phyloP scores from a whole-genome alignment of 495 filamentous ascomycete species.

The Penicillium mononematosum region DNA sequence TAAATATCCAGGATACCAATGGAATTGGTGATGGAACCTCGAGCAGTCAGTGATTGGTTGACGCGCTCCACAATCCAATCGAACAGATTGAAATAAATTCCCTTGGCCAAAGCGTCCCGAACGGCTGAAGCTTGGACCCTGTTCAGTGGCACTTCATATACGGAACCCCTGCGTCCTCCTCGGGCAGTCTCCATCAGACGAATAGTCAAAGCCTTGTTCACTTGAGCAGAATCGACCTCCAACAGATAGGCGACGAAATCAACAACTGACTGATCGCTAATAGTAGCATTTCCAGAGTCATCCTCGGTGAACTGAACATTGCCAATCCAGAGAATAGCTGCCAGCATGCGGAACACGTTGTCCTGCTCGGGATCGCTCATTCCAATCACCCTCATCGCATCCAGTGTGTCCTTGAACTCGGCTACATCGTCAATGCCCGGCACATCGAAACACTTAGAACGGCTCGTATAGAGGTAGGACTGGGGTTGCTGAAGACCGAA shows the following conservation, averaged over 20 bases:
- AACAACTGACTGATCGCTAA: constrained; percentile 83
- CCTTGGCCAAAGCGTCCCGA: constrained; percentile 89
- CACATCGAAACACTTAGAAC: constrained; percentile 91
- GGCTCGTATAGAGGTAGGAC: constrained; percentile 92
- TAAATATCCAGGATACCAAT: constrained; percentile 99
- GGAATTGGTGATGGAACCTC: constrained; percentile 70
- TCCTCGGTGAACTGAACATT: constrained; percentile 88
- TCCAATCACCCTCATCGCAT: constrained; percentile 94
- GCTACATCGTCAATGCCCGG: constrained; percentile 86
- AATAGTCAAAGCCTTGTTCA: constrained; percentile 86
- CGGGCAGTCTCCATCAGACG: constrained; percentile 86
- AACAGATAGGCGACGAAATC: constrained; percentile 93
- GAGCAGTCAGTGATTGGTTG: constrained; percentile 82
- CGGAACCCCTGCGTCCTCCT: constrained; percentile 72
- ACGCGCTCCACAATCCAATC: constrained; percentile 98
- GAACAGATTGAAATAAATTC: constrained; percentile 95
- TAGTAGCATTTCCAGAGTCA: constrained; percentile 81
- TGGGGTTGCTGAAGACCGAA: constrained; percentile 91
- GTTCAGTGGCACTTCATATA: constrained; percentile 93
- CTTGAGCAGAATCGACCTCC: constrained; percentile 75
- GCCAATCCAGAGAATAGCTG: constrained; percentile 90
- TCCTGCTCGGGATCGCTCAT: constrained; percentile 88
- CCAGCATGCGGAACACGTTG: constrained; percentile 94
- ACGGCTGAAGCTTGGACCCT: constrained; percentile 87
- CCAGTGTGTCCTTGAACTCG: constrained; percentile 87